These are phyloP conservation scores for Candida labiduridarum DNA, from an alignment of 1,139 yeast species.

Conservation along the genomic window DNA sequence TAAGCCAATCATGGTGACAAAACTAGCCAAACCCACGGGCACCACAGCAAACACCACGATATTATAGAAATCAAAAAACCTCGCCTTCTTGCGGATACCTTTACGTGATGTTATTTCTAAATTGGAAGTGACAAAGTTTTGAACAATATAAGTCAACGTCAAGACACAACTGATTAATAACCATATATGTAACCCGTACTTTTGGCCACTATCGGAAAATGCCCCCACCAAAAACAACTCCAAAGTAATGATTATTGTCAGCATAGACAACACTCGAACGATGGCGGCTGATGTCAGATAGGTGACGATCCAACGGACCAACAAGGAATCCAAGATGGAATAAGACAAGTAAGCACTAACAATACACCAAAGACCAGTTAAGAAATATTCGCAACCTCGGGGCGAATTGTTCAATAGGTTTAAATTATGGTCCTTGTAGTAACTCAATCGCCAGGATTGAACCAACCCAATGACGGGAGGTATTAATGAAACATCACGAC, in stretches of 20 bases:
- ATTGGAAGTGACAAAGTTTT: constrained; percentile 88
- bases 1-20: constrained; percentile 85
- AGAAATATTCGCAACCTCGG: constrained; percentile 67
- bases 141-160: constrained; percentile 82
- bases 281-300: constrained; percentile 89
- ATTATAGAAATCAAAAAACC: constrained; percentile 79
- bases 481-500: constrained; percentile 71
- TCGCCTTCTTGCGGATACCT: constrained; percentile 29
- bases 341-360: constrained; percentile 86
- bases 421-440: constrained; percentile 25
- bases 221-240: constrained; percentile 70
- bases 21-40: constrained; percentile 94
- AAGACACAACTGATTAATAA: constrained; percentile 81
- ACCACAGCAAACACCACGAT: constrained; percentile 96
- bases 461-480: constrained; percentile 64
- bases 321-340: constrained; percentile 83
- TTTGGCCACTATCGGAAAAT: constrained; percentile 50
- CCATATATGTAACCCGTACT: constrained; percentile 86
- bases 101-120: constrained; percentile 48
- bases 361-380: constrained; percentile 79
- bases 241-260: constrained; percentile 67
- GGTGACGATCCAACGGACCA: constrained; percentile 92
- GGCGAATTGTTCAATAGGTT: constrained; percentile 50
- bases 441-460: constrained; percentile 55
- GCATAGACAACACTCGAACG: constrained; percentile 80